Conservation (phyloP, 148 eudicot genomes). For the Cornus florida region DNA sequence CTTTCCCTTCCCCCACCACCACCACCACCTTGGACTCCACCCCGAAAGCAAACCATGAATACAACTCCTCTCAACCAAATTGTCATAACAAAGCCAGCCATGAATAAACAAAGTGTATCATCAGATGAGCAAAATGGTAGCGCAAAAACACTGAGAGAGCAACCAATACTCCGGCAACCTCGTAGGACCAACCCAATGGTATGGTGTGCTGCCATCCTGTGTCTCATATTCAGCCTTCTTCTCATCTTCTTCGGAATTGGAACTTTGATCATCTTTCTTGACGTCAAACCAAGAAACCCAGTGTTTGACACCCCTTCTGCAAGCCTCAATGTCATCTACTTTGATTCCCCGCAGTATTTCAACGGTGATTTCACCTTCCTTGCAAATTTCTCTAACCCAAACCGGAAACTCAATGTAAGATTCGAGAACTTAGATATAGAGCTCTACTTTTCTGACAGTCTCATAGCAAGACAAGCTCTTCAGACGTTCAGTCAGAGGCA, state of each 20-base stretch:
- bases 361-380: constrained; percentile 70
- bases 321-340: constrained; percentile 61
- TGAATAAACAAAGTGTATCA: constrained; percentile 24
- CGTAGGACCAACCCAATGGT: constrained; percentile 66
- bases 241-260: constrained; percentile 65
- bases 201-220: constrained; percentile 75
- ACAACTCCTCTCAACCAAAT: constrained; percentile 27
- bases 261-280: constrained; percentile 58
- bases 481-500: constrained; percentile 37
- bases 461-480: constrained; percentile 43
- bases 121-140: constrained; percentile 6
- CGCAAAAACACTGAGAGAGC: constrained; percentile 21
- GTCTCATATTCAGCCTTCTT: constrained; percentile 61
- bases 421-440: constrained; percentile 49
- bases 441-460: constrained; percentile 56
- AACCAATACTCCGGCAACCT: constrained; percentile 48
- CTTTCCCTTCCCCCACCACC: constrained; percentile 36
- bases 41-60: constrained; percentile 14
- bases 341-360: constrained; percentile 61
- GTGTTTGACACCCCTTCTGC: constrained; percentile 71
- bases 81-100: constrained; percentile 24
- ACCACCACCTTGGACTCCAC: constrained; percentile 17
- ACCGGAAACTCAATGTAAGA: constrained; percentile 46
- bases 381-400: constrained; percentile 70
- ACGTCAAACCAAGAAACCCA: constrained; percentile 60